Conservation (phyloP, 1,284 basidiomycete species). For the Papiliotrema terrestris region DNA sequence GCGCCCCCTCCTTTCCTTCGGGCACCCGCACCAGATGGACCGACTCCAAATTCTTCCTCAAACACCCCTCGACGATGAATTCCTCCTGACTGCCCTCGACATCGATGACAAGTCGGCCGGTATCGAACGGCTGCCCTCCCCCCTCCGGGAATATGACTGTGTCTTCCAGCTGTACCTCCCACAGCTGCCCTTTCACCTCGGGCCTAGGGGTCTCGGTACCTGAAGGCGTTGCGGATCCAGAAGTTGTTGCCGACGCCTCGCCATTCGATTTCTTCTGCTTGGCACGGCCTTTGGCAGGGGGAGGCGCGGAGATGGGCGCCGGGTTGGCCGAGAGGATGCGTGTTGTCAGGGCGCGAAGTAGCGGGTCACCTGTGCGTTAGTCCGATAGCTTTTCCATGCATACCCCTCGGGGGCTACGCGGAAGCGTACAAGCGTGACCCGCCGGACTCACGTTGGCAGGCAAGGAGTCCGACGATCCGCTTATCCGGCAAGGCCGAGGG, state of each 20-base stretch:
- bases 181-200: conserved; percentile 28
- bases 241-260: too few relatives aligned
- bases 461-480: conserved; percentile 48
- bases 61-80: conserved; percentile 67
- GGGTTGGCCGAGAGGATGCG: conserved; percentile 23
- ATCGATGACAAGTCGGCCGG: conserved; percentile 56
- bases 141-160: conserved; percentile 87
- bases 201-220: conserved; percentile 4
- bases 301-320: conserved; percentile 27
- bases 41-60: conserved; percentile 68
- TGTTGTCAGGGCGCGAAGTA: conserved; percentile 35
- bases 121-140: conserved; percentile 79
- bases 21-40: conserved; percentile 67
- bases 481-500: conserved; percentile 33
- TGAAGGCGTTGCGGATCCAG: neutral
- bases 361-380: conserved; percentile 41
- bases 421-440: too few relatives aligned
- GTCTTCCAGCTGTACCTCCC: conserved; percentile 65
- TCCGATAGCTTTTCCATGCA: too few relatives aligned
- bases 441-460: conserved; percentile 47
- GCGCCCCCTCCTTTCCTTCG: conserved; percentile 51
- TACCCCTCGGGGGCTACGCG: too few relatives aligned
- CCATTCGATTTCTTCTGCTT: conserved; percentile 22
- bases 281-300: conserved; percentile 37
- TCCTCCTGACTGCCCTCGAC: conserved; percentile 45